Evolutionary conservation across 2,329 filamentous ascomycete species (phyloP), one percentile per base, ranked within the genome.

Genomic region (Venturia carpophila): DNA sequence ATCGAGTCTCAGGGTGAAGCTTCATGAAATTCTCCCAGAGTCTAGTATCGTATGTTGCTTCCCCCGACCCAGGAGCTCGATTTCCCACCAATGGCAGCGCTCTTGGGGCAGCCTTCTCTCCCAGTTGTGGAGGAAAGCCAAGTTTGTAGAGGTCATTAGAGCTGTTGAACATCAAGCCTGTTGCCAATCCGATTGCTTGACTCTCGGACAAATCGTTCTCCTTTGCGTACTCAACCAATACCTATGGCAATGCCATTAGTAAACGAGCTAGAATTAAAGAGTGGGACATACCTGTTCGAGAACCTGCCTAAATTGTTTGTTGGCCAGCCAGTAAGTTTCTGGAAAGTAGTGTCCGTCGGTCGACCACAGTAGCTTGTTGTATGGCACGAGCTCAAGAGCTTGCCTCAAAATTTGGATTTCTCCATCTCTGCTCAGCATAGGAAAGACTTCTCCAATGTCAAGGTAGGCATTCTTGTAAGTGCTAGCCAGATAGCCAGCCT

Each of bases 381-480:
- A 85, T 0, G 91, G 90, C 27, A 86, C 88, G 4, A 93, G 74
- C 73, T 95, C 91, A 10, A 95, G 75, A 1, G 89, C 84, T 71
- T 94, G 84, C 56, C 86, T 84, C 15, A 95, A 69, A 1, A 91
- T 83, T 0, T 79, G 79, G 69, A 89, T 86, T 73, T 95, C 90
- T 0, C 90, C 91, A 66, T 91, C 85, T 61, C 87, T 83, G 68
- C 87, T 92, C 45, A 94, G 75, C 75, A 87, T 87, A 0, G 90
- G 90, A 67, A 94, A 95, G 0, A 94, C 87, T 71, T 92, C 88
- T 0, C 91, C 90, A 64, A 95, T 84, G 71, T 95, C 91, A 15
- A 91, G 84, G 71, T 91, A 94, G 1, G 90, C 89, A 71, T 95
- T 93, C 30, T 83, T 79, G 72, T 92, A 94, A 27, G 89, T 85